Evolutionary conservation across 495 filamentous ascomycete species (phyloP).

Genomic region (Stereocaulon alpinum): DNA sequence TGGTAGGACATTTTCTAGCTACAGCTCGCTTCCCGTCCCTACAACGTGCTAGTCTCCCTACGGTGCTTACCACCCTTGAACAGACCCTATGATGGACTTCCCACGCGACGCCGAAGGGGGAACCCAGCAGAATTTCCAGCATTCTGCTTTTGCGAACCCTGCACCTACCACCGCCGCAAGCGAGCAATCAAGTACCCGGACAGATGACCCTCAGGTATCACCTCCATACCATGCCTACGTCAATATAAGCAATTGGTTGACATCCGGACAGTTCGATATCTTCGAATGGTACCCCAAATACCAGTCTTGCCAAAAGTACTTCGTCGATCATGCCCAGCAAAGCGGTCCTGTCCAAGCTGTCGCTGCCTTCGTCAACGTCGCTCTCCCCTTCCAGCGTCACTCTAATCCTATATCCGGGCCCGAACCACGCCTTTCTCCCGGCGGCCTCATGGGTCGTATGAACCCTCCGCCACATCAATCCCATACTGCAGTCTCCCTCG

Average conservation of each 20-base stretch:
- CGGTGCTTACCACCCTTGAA: neutral
- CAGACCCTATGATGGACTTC: conserved; percentile 10
- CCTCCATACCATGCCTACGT: neutral
- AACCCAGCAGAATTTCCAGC: conserved; percentile 31
- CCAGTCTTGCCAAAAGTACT: conserved; percentile 85
- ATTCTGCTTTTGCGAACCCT: conserved; percentile 27
- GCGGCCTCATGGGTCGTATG: conserved; percentile 25
- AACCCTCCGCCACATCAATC: conserved; percentile 19
- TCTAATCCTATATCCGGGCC: conserved; percentile 27
- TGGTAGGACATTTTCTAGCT: neutral
- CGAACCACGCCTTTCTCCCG: conserved; percentile 27
- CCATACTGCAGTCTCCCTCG: conserved; percentile 55
- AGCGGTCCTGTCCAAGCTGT: conserved; percentile 73
- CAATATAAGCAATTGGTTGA: neutral
- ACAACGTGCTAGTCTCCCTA: neutral
- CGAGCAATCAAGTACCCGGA: conserved; percentile 21
- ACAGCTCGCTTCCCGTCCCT: neutral
- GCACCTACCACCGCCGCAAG: conserved; percentile 10
- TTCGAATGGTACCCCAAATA: conserved; percentile 91
- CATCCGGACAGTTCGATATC: conserved; percentile 56
- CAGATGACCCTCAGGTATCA: conserved; percentile 34
- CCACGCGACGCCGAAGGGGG: conserved; percentile 7
- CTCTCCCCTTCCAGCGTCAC: conserved; percentile 40
- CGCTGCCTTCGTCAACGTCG: conserved; percentile 84
- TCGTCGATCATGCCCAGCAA: conserved; percentile 87